phyloP scores from a whole-genome alignment of 2,329 filamentous ascomycete species.

The Pseudopithomyces maydicus region DNA sequence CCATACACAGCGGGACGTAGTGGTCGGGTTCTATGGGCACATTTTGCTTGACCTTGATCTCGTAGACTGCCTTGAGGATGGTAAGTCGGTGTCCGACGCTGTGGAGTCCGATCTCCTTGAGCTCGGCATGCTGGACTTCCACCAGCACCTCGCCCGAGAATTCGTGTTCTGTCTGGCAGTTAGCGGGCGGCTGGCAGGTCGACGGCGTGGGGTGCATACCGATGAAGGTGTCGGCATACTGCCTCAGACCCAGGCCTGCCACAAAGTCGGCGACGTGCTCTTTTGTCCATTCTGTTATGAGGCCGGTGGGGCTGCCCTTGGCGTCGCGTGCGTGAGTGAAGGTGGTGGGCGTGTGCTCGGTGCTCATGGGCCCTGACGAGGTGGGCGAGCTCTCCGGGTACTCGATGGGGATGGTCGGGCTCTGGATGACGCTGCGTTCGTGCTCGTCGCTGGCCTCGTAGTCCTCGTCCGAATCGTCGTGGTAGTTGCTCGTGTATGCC shows the following conservation, averaged over 20 bases:
- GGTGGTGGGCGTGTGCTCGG: conserved; percentile 79
- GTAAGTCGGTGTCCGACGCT: conserved; percentile 95
- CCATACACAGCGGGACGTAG: conserved; percentile 87
- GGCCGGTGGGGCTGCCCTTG: conserved; percentile 72
- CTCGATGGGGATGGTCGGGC: conserved; percentile 67
- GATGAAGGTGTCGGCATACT: conserved; percentile 83
- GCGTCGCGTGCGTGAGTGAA: conserved; percentile 69
- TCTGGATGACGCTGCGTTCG: conserved; percentile 70
- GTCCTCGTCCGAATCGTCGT: conserved; percentile 65
- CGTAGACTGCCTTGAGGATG: conserved; percentile 94
- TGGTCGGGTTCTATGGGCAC: conserved; percentile 90
- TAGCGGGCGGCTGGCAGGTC: neutral
- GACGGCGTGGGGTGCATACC: conserved; percentile 61
- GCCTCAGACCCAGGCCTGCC: conserved; percentile 74
- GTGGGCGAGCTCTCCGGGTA: conserved; percentile 69
- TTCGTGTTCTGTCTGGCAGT: conserved; percentile 73
- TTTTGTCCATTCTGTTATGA: conserved; percentile 79
- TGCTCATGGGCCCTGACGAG: conserved; percentile 72
- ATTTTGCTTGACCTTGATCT: conserved; percentile 93
- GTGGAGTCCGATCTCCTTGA: conserved; percentile 91
- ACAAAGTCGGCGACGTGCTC: conserved; percentile 93
- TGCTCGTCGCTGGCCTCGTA: conserved; percentile 80
- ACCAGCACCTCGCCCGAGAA: conserved; percentile 92
- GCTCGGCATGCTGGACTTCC: conserved; percentile 85
- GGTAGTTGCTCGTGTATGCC: conserved; percentile 61